phyloP scores from a whole-genome alignment of 306 rosid species.

The Prunus salicina region DNA sequence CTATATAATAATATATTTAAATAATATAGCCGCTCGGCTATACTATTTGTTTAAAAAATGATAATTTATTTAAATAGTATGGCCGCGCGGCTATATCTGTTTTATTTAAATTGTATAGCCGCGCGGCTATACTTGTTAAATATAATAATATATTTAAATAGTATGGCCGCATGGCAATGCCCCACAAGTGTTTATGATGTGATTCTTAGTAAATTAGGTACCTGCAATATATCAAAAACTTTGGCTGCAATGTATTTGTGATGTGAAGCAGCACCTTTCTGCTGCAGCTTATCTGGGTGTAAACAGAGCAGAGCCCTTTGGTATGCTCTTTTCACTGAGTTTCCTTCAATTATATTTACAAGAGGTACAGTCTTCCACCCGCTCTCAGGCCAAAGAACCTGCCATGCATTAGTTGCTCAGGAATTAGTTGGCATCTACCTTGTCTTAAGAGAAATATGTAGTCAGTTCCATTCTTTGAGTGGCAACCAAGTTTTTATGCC shows the following conservation, averaged over 20 bases:
- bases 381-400: slow-evolving; percentile 91
- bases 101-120: too few species aligned
- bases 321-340: slow-evolving; percentile 83
- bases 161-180: too few species aligned
- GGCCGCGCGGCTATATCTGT: too few species aligned
- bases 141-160: too few species aligned
- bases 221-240: slow-evolving; percentile 88
- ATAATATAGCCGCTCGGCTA: too few species aligned
- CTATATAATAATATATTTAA: too few species aligned
- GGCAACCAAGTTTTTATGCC: background rate
- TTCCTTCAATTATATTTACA: slow-evolving; percentile 91
- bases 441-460: background rate
- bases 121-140: too few species aligned
- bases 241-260: slow-evolving; percentile 82
- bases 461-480: background rate
- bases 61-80: too few species aligned
- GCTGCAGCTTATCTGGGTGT: slow-evolving; percentile 97
- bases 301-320: slow-evolving; percentile 87
- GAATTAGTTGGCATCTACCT: too few species aligned
- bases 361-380: slow-evolving; percentile 97
- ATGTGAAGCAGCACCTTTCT: slow-evolving; percentile 75
- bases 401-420: slow-evolving; percentile 4
- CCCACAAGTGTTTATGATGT: background rate
- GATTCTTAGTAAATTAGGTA: slow-evolving; percentile 6
- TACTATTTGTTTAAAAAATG: too few species aligned